phyloP scores from a whole-genome alignment of 78 protist species.

The Dictyostelium capitatum region DNA sequence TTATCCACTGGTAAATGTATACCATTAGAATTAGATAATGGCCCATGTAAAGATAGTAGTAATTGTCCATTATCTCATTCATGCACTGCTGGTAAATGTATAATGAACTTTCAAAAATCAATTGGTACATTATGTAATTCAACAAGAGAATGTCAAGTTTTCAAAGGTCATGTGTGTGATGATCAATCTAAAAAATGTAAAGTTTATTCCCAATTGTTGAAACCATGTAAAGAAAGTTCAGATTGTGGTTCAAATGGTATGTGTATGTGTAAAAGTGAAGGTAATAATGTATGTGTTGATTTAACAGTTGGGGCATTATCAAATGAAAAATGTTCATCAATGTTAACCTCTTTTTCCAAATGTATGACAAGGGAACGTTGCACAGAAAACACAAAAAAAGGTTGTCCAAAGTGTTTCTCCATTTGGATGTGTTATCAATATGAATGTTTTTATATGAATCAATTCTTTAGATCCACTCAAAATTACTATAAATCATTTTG shows the following conservation, averaged over 20 bases:
- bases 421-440: constrained; percentile 9
- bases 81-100: not conserved
- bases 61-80: not conserved
- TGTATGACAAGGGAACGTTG: constrained; percentile 3
- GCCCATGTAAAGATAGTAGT: not conserved
- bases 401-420: not conserved
- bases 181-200: not conserved
- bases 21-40: not conserved
- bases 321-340: not conserved
- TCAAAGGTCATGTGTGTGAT: not conserved
- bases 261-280: constrained; percentile 16
- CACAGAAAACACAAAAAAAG: not conserved
- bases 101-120: not conserved
- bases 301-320: not conserved
- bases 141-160: not conserved
- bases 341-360: not conserved
- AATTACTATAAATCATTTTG: constrained; percentile 13
- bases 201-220: not conserved
- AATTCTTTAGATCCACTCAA: constrained; percentile 1
- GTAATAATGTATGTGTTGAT: not conserved
- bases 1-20: not conserved
- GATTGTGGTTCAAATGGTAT: constrained; percentile 6
- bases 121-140: not conserved
- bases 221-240: not conserved
- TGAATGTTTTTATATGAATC: not conserved